These are phyloP conservation scores for Microbotryomycetes sp. DNA, from an alignment of 1,284 basidiomycete genomes.

Conservation along the genomic window DNA sequence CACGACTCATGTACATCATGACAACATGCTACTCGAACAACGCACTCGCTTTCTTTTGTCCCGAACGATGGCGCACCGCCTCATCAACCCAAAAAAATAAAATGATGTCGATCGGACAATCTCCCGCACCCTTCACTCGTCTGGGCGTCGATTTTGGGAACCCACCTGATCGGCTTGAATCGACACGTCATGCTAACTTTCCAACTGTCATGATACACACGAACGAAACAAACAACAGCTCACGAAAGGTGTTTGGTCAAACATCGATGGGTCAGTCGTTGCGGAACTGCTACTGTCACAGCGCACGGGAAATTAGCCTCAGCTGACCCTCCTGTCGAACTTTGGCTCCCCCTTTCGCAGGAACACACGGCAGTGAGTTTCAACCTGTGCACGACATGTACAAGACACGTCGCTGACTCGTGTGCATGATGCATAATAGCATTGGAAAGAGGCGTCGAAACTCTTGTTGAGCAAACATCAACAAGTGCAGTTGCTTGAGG, in stretches of 20 bases:
- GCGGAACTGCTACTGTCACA: background rate
- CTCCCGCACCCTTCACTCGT: too few species aligned
- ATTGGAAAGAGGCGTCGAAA: slow-evolving; percentile 94
- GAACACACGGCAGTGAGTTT: slow-evolving; percentile 18
- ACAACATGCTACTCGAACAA: background rate
- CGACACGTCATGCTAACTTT: too few species aligned
- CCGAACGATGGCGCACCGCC: too few species aligned
- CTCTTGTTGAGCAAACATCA: slow-evolving; percentile 94
- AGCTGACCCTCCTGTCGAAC: background rate
- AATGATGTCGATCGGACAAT: background rate
- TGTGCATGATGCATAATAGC: slow-evolving; percentile 39
- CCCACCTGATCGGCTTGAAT: background rate
- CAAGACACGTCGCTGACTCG: background rate
- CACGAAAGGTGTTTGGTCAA: slow-evolving; percentile 18
- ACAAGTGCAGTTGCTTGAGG: slow-evolving; percentile 94
- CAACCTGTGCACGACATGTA: background rate
- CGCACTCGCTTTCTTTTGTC: too few species aligned
- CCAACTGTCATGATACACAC: too few species aligned
- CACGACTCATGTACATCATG: too few species aligned
- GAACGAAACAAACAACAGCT: background rate
- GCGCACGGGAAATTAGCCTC: background rate
- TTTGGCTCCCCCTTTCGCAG: background rate
- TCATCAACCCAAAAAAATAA: too few species aligned
- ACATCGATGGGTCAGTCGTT: slow-evolving; percentile 28
- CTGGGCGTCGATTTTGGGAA: too few species aligned